phyloP scores from a whole-genome alignment of 2,329 filamentous ascomycete genomes.

The Ascochyta fabae region DNA sequence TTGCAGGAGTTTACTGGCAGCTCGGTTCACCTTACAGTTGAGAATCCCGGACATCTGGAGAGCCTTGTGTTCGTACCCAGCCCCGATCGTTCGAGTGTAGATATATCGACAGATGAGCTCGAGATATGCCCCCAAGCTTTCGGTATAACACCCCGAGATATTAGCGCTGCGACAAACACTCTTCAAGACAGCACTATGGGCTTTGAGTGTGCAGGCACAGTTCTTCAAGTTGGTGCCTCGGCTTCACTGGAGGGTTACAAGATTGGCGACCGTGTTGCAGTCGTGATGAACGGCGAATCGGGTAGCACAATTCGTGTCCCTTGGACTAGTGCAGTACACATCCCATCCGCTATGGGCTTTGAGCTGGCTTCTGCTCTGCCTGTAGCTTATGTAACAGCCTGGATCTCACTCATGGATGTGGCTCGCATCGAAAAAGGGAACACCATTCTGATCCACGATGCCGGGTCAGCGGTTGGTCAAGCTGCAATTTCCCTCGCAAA shows the following conservation, averaged over 20 bases:
- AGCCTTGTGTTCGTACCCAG: background rate
- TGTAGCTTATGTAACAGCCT: slow-evolving; percentile 24
- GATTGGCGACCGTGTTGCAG: slow-evolving; percentile 17
- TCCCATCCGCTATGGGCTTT: slow-evolving; percentile 19
- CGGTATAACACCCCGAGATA: slow-evolving; percentile 4
- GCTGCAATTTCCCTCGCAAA: slow-evolving; percentile 7
- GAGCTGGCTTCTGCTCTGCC: slow-evolving; percentile 29
- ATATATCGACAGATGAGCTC: background rate
- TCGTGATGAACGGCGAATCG: background rate
- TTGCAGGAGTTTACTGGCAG: background rate
- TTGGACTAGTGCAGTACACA: background rate
- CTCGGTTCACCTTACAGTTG: background rate
- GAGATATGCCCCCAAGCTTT: slow-evolving; percentile 4
- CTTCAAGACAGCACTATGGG: slow-evolving; percentile 13
- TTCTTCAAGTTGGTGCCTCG: slow-evolving; percentile 6
- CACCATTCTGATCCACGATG: slow-evolving; percentile 41
- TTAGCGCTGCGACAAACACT: background rate
- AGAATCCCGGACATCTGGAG: background rate
- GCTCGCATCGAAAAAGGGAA: slow-evolving; percentile 19
- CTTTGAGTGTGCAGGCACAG: slow-evolving; percentile 19
- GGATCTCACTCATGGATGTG: slow-evolving; percentile 20
- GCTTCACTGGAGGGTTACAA: background rate
- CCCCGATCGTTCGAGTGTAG: background rate
- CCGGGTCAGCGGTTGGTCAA: slow-evolving; percentile 19
- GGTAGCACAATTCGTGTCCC: background rate